Evolutionary conservation across 371 early-diverging fungal species (phyloP).

Genomic region (Thermomucor indicae-seudaticae): DNA sequence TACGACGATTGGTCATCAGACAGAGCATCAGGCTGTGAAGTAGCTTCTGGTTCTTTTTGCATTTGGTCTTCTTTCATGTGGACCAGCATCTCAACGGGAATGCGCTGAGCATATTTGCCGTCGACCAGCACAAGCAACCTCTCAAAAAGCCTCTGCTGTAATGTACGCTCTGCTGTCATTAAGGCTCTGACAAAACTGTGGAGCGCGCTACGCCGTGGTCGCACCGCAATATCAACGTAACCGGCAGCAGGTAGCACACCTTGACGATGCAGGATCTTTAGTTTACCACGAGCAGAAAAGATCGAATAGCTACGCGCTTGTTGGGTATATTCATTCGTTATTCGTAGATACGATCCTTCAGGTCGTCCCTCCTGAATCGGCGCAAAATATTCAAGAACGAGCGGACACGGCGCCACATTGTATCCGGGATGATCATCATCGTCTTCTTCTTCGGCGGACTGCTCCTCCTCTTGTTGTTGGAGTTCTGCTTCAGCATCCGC

Average conservation of each 20-base stretch:
- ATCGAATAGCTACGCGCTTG: slow-evolving; percentile 1
- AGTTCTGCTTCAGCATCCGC: too few species aligned
- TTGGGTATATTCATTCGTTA: neutral
- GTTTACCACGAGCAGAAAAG: slow-evolving; percentile 5
- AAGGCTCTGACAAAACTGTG: neutral
- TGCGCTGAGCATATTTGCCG: too few species aligned
- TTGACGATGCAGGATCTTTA: slow-evolving; percentile 3
- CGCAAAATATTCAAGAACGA: neutral
- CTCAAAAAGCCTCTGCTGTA: too few species aligned
- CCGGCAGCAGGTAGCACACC: neutral
- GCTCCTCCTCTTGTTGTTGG: neutral
- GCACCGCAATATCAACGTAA: slow-evolving; percentile 5
- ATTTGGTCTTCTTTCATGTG: too few species aligned
- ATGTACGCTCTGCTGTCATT: too few species aligned
- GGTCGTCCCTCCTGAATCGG: neutral
- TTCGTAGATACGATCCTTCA: neutral
- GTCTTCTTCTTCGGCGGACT: neutral
- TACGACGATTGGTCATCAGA: too few species aligned
- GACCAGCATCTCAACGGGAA: too few species aligned
- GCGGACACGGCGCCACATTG: neutral
- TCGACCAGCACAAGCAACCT: too few species aligned
- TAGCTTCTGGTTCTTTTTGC: too few species aligned
- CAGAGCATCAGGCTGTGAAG: too few species aligned
- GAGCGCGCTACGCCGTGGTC: slow-evolving; percentile 4
- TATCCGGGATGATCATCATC: neutral